Base-by-base conservation (phyloP, 2,329 filamentous ascomycete genomes). In the Pezicula neosporulosa region DNA sequence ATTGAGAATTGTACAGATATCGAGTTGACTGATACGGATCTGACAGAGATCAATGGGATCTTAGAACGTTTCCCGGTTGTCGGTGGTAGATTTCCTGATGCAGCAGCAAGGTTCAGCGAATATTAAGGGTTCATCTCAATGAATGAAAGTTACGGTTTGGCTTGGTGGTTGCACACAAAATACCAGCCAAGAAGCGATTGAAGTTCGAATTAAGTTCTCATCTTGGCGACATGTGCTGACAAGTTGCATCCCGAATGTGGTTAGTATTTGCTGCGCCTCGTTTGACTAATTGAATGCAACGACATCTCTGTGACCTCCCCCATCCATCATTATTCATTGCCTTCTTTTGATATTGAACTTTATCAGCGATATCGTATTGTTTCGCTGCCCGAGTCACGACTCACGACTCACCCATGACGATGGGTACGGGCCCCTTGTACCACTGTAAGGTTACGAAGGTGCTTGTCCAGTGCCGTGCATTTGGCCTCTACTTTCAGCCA, bases 1-100 rank as follows among this genome's bases (percentile, higher is more conserved):
- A 48, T 56, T 38, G 68, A 70, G 60, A 71, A 70, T 49, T 53
- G 51, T 13, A 56, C 27, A 19, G 52, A 53, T n/a, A 48, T 68
- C 5, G 46, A 55, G 8, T 44, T 70, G 45, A 53, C 48, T 1
- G 60, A 64, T 13, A 59, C 52, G n/a, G 67, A 70, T 30, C 38
- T 67, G 51, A 50, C 56, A 28, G 57, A 64, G 48, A 63, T 71
- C 16, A 46, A 64, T 21, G 27, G 27, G n/a, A 57, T 63, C 16
- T 42, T 66, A 28, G 53, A 55, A 13, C 54, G 30, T 1, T 59
- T 58, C 37, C 47, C 51, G 21, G 53, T 61, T 8, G 52, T 24
- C 10, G 60, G 61, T 2, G 44, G 33, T 15, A 49, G 60, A 13
- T 59, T 50, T 44, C 60, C 60, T 13, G 50, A n/a, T 16, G 21